phyloP scores from a whole-genome alignment of 257 asterid species.

The Nicotiana tabacum region DNA sequence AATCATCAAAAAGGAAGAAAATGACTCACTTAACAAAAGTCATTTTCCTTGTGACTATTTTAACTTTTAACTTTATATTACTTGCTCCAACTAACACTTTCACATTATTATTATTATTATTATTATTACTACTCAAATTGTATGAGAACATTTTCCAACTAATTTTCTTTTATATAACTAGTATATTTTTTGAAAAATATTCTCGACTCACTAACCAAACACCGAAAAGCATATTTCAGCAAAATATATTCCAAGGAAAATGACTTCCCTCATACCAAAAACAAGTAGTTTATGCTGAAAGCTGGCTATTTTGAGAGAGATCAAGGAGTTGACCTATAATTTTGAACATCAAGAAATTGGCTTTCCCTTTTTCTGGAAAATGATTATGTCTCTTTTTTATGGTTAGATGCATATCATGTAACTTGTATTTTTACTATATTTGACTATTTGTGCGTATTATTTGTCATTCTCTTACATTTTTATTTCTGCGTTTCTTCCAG shows the following conservation, averaged over 20 bases:
- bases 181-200: too few relatives aligned
- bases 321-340: background rate
- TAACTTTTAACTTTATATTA: background rate
- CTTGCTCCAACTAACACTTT: background rate
- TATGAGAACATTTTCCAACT: background rate
- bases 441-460: background rate
- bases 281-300: background rate
- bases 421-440: background rate
- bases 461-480: background rate
- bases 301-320: background rate
- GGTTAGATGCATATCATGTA: background rate
- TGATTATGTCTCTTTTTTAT: too few relatives aligned
- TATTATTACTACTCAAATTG: background rate
- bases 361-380: background rate
- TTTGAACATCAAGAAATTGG: background rate
- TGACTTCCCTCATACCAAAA: background rate
- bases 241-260: background rate
- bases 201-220: background rate
- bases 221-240: background rate
- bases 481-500: conserved; percentile 17
- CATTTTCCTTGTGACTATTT: background rate
- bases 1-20: background rate
- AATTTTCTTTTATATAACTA: too few relatives aligned
- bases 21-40: background rate
- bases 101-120: background rate